A percentile compares a stretch with the other conserved stretches of the same genome.
phyloP scores from a whole-genome alignment of 768 basidiomycete species.

The Podaxis sp. region DNA sequence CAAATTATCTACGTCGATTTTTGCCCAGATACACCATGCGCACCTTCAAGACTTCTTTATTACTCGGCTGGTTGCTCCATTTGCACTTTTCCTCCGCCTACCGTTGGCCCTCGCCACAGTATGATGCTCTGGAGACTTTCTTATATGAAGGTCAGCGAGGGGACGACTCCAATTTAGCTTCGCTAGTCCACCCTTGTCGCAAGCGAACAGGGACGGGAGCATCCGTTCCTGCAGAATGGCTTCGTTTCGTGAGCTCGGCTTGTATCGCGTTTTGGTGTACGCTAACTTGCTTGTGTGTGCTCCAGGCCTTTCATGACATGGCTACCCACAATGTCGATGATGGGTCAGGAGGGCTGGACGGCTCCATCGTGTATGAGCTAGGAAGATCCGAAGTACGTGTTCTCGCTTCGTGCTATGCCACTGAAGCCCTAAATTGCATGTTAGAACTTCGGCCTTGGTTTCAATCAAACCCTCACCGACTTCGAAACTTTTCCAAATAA shows the following conservation, averaged over 20 bases:
- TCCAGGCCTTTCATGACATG: conserved; percentile 51
- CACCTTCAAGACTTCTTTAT: not conserved
- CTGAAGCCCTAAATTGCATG: not conserved
- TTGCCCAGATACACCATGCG: not conserved
- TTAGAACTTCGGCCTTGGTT: conserved; percentile 49
- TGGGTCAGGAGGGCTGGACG: conserved; percentile 51
- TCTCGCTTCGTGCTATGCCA: not conserved
- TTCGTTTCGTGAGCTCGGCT: conserved; percentile 30
- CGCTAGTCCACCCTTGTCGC: conserved; percentile 33
- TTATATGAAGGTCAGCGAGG: conserved; percentile 33
- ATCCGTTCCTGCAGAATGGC: conserved; percentile 35
- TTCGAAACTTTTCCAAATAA: conserved; percentile 42
- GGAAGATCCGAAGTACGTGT: conserved; percentile 37
- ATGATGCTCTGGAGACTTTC: conserved; percentile 33
- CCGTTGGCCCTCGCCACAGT: conserved; percentile 36
- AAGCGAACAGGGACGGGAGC: conserved; percentile 29
- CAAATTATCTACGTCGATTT: not conserved
- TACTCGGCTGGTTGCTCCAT: not conserved
- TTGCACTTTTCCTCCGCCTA: conserved; percentile 21
- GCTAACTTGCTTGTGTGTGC: not conserved
- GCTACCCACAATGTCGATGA: conserved; percentile 44
- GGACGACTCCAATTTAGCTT: conserved; percentile 32
- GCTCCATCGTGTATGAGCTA: conserved; percentile 48
- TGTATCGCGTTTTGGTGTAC: not conserved
- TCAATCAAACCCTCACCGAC: conserved; percentile 42